phyloP scores from a whole-genome alignment of 805 yeast genomes.

The Monosporozyma yasuniensis region DNA sequence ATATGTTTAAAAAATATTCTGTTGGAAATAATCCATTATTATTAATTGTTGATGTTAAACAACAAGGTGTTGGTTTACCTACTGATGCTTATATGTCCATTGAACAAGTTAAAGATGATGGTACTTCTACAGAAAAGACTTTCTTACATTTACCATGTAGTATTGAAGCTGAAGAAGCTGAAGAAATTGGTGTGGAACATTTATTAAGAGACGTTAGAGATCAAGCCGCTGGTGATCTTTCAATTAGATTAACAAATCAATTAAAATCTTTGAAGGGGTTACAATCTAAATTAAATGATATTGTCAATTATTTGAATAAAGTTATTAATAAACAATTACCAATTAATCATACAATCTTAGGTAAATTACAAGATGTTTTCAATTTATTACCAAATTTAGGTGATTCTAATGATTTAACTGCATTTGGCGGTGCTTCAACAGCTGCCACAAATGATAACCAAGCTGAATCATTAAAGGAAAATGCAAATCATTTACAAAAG shows the following conservation, averaged over 20 bases:
- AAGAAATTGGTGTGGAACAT: conserved; percentile 98
- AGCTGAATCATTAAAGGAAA: conserved; percentile 3
- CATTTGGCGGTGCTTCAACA: background rate
- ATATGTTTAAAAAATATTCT: conserved; percentile 75
- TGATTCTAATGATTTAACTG: conserved; percentile 13
- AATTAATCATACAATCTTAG: conserved; percentile 80
- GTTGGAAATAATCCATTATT: conserved; percentile 58
- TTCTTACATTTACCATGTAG: conserved; percentile 87
- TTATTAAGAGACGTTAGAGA: conserved; percentile 87
- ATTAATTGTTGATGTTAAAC: conserved; percentile 85
- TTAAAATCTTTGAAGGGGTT: conserved; percentile 81
- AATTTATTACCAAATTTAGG: conserved; percentile 79
- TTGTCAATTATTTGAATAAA: conserved; percentile 66
- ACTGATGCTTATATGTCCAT: conserved; percentile 91
- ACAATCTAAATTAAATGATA: conserved; percentile 67
- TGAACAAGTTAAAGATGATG: conserved; percentile 94
- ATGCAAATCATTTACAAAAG: conserved; percentile 47
- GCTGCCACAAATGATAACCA: conserved; percentile 22
- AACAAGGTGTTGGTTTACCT: conserved; percentile 76
- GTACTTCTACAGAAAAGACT: conserved; percentile 84
- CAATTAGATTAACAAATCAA: conserved; percentile 81
- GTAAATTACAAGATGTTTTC: conserved; percentile 89
- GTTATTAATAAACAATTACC: conserved; percentile 69
- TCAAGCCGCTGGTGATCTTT: conserved; percentile 89
- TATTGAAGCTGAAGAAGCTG: conserved; percentile 97